phyloP scores from a whole-genome alignment of 2,329 filamentous ascomycete species.

The Dryadomyces quercus-mongolicae region DNA sequence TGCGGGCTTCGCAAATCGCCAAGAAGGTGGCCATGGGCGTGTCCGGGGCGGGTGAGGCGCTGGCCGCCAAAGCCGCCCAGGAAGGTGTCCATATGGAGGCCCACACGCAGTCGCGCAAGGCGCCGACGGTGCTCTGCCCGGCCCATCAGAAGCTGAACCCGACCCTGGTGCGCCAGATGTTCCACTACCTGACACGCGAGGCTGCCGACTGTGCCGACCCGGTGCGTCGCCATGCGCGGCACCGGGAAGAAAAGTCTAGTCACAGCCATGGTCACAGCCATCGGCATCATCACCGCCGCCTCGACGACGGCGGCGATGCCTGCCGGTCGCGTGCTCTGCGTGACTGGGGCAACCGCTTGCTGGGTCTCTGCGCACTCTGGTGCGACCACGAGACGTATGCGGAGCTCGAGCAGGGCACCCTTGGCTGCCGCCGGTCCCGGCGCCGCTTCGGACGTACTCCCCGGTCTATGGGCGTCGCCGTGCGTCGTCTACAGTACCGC shows the following conservation, averaged over 20 bases:
- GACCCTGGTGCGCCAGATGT: slow-evolving; percentile 11
- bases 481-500: not conserved
- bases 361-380: slow-evolving; percentile 12
- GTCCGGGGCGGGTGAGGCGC: slow-evolving; percentile 3
- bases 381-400: slow-evolving; percentile 4
- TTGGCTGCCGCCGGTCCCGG: not conserved
- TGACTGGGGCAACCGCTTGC: slow-evolving; percentile 13
- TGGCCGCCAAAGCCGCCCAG: slow-evolving; percentile 6
- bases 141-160: slow-evolving; percentile 14
- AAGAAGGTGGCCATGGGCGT: slow-evolving; percentile 5
- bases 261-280: not conserved
- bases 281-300: not conserved
- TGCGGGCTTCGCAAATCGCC: slow-evolving; percentile 18
- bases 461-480: no score
- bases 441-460: no score
- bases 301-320: no score
- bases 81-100: slow-evolving; percentile 4
- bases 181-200: slow-evolving; percentile 21
- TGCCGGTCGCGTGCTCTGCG: slow-evolving; percentile 1
- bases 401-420: slow-evolving; percentile 4
- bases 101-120: not conserved
- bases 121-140: slow-evolving; percentile 13
- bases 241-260: not conserved
- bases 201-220: slow-evolving; percentile 9
- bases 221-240: slow-evolving; percentile 7